phyloP scores from a whole-genome alignment of 2,329 filamentous ascomycete genomes.

The Aspergillus sp. region DNA sequence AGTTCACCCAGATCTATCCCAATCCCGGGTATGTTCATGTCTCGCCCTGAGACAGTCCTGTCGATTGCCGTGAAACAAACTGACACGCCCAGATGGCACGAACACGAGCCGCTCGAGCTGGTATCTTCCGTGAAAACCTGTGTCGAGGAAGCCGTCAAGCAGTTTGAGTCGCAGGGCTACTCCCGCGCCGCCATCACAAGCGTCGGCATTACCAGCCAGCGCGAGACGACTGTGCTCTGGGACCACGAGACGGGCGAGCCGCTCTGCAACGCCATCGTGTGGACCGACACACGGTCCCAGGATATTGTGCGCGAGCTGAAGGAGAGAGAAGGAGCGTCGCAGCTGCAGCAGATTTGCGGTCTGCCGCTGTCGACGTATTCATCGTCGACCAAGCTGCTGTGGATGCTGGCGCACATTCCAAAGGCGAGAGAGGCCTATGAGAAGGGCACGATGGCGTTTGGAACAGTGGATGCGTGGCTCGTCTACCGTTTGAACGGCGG shows the following conservation, averaged over 20 bases:
- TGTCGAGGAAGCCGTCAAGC: constrained; percentile 61
- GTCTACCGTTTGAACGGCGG: constrained; percentile 72
- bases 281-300: constrained; percentile 77
- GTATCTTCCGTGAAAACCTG: constrained; percentile 65
- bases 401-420: constrained; percentile 66
- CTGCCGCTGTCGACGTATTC: constrained; percentile 81
- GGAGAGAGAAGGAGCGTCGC: constrained; percentile 52
- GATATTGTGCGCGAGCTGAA: constrained; percentile 68
- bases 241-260: constrained; percentile 69
- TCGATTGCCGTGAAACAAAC: too few species aligned
- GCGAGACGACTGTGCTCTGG: constrained; percentile 82
- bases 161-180: constrained; percentile 60
- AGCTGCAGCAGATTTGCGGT: constrained; percentile 61
- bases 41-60: not conserved
- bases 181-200: constrained; percentile 56
- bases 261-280: constrained; percentile 75
- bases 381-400: constrained; percentile 72
- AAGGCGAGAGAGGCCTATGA: constrained; percentile 65
- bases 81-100: constrained; percentile 60
- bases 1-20: constrained; percentile 76
- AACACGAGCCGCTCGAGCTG: constrained; percentile 72
- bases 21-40: constrained; percentile 63
- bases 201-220: constrained; percentile 81
- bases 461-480: constrained; percentile 81
- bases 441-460: constrained; percentile 65